Conservation (phyloP, 768 basidiomycete genomes). For the Phanerochaete carnosa region DNA sequence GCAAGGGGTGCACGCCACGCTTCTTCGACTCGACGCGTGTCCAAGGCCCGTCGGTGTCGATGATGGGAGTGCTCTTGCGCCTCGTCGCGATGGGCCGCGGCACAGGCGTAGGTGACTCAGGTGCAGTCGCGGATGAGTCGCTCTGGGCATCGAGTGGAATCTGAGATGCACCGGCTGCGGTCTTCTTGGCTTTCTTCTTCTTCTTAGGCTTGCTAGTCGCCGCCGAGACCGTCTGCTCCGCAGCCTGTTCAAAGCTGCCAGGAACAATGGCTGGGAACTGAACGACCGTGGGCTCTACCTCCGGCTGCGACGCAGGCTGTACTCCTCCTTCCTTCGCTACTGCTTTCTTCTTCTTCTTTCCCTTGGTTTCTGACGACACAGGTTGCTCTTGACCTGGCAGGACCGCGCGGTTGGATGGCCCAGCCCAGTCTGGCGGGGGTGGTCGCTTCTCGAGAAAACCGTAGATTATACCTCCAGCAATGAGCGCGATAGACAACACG, state of each 20-base stretch:
- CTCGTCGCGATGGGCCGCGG: slow-evolving; percentile 16
- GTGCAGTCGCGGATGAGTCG: slow-evolving; percentile 26
- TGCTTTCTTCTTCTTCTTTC: slow-evolving; percentile 23
- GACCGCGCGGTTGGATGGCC: slow-evolving; percentile 1
- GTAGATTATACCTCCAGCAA: slow-evolving; percentile 18
- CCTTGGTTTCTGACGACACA: slow-evolving; percentile 10
- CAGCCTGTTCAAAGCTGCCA: slow-evolving; percentile 38
- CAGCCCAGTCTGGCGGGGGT: slow-evolving; percentile 11
- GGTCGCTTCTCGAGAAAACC: slow-evolving; percentile 23
- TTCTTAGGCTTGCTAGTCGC: slow-evolving; percentile 33
- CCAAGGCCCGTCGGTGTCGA: slow-evolving; percentile 64
- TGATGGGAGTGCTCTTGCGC: slow-evolving; percentile 33
- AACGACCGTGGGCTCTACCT: slow-evolving; percentile 28
- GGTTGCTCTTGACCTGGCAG: slow-evolving; percentile 3
- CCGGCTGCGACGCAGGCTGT: slow-evolving; percentile 5
- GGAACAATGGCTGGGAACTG: slow-evolving; percentile 40
- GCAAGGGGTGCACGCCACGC: slow-evolving; percentile 18
- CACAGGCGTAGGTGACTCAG: slow-evolving; percentile 18
- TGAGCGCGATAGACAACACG: slow-evolving; percentile 8
- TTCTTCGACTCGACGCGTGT: slow-evolving; percentile 62
- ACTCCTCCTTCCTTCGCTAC: slow-evolving; percentile 11
- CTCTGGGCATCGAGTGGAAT: slow-evolving; percentile 20
- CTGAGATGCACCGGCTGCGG: slow-evolving; percentile 5
- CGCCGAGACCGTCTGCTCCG: slow-evolving; percentile 4
- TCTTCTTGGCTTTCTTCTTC: slow-evolving; percentile 35